Percentiles rank a stretch among this genome's conserved stretches.
Evolutionary conservation across 2,329 filamentous ascomycete species (phyloP).

Genomic region (Pyrenophora teres): DNA sequence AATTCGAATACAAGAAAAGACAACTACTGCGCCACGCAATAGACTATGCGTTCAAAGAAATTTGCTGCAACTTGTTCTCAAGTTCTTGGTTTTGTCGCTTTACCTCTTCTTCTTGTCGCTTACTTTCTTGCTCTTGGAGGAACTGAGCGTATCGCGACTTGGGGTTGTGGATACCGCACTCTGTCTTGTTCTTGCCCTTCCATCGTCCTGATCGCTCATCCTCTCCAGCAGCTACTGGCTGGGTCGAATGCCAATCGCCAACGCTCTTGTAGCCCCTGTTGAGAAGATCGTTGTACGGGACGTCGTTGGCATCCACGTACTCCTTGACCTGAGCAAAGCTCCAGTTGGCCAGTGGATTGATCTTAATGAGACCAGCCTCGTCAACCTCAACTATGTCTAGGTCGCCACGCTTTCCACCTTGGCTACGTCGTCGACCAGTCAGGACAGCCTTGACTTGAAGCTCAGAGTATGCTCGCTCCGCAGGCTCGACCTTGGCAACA

Average conservation of each 20-base stretch:
- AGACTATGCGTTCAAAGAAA: conserved; percentile 29
- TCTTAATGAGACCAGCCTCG: conserved; percentile 89
- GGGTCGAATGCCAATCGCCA: conserved; percentile 97
- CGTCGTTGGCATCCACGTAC: conserved; percentile 83
- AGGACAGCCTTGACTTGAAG: conserved; percentile 87
- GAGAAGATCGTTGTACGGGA: conserved; percentile 91
- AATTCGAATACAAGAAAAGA: conserved; percentile 12
- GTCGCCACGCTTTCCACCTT: conserved; percentile 88
- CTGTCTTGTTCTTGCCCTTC: conserved; percentile 95
- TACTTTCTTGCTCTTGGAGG: conserved; percentile 72
- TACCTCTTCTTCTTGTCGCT: conserved; percentile 69
- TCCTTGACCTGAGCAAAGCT: conserved; percentile 84
- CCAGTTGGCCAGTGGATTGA: conserved; percentile 97
- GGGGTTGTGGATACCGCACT: conserved; percentile 99
- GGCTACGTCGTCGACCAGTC: conserved; percentile 87
- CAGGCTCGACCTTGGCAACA: conserved; percentile 95
- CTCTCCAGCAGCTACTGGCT: conserved; percentile 84
- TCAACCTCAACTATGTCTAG: conserved; percentile 93
- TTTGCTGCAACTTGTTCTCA: conserved; percentile 38
- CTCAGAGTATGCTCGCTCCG: conserved; percentile 85
- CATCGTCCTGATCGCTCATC: conserved; percentile 95
- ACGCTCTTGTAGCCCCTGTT: conserved; percentile 97
- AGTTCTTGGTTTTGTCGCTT: conserved; percentile 55
- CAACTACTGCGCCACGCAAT: conserved; percentile 2
- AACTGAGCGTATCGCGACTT: conserved; percentile 90